Base-by-base conservation (phyloP, 345 rosid species). In the Citrus medica region DNA sequence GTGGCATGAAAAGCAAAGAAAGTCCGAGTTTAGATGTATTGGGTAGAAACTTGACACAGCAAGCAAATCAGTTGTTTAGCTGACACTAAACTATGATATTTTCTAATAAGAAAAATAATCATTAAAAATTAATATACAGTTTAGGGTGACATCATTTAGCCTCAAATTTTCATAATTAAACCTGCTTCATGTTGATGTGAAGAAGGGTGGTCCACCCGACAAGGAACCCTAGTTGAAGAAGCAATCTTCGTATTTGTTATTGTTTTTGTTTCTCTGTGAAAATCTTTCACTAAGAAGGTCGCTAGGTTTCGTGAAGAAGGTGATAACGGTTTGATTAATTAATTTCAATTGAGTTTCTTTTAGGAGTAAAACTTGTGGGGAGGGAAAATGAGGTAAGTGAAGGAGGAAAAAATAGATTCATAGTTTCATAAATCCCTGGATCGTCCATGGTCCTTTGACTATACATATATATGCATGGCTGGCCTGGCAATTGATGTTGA, bases 41-140 rank as follows among this genome's bases (percentile, higher is more conserved):
- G 91, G 98, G 89, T 92, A 85, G 93, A 92, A 90, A 89, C 89
- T 87, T 87, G 78, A 78, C 74, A 51, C 85, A 85, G 87, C 86
- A 92, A 87, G 91, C 96, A 87, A 93, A 78, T 76, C 84, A 89
- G 91, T 88, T 85, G 88, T 88, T 88, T 90, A 86, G 83, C 91
- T 83, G 89, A 87, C 85, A 83, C 59, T 79, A 71, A 80, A 74
- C 80, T 76, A 61, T 62, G 67, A 38, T 61, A 58, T 78, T 68
- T 73, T 86, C 53, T 79, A 79, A 83, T 77, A 22, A 66, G 25
- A 79, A 30, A 73, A 78, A 33, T 17, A 22, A 7, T 21, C 21
- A 28, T 32, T 16, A 55, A 56, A 4, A 48, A 19, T 17, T 51
- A 33, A 64, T 59, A 67, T 24, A 69, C 60, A 37, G 56, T 55